Conservation (phyloP, 176 grass and related monocot species). For the Musa schizocarpa region DNA sequence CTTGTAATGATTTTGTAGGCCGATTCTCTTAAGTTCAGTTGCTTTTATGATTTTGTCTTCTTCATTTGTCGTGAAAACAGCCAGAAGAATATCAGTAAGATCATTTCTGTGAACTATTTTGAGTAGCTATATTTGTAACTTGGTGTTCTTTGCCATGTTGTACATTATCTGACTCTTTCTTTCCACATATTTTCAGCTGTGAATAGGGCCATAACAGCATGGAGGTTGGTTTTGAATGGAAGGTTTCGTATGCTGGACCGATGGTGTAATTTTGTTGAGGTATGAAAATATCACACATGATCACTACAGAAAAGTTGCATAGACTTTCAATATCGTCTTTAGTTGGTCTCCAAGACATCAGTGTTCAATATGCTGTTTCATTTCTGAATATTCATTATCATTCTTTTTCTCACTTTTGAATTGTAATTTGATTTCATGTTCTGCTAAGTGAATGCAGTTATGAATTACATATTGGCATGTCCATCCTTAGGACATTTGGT, state of each 20-base stretch:
- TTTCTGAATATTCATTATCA: no score
- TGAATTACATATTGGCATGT: no score
- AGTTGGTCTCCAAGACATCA: no score
- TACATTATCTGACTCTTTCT: neutral
- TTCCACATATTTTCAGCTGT: slow-evolving; percentile 44
- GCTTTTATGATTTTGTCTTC: slow-evolving; percentile 93
- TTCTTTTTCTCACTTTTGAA: no score
- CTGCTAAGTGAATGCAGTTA: no score
- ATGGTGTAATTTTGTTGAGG: slow-evolving; percentile 91
- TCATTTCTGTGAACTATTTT: slow-evolving; percentile 11
- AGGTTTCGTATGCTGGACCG: slow-evolving; percentile 74
- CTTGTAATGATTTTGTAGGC: slow-evolving; percentile 40
- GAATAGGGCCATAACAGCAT: slow-evolving; percentile 69
- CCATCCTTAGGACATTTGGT: no score
- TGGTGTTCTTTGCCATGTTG: neutral
- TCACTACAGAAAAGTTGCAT: neutral
- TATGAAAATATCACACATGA: slow-evolving; percentile 10
- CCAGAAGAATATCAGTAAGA: slow-evolving; percentile 92
- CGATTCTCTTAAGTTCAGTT: slow-evolving; percentile 49
- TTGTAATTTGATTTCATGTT: no score
- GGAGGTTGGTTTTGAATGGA: slow-evolving; percentile 75
- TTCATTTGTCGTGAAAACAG: slow-evolving; percentile 86
- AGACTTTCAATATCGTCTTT: no score
- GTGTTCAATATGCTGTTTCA: no score
- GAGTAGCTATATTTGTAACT: slow-evolving; percentile 17